phyloP scores from a whole-genome alignment of 2,329 filamentous ascomycete species.

The Fulvia fulva region DNA sequence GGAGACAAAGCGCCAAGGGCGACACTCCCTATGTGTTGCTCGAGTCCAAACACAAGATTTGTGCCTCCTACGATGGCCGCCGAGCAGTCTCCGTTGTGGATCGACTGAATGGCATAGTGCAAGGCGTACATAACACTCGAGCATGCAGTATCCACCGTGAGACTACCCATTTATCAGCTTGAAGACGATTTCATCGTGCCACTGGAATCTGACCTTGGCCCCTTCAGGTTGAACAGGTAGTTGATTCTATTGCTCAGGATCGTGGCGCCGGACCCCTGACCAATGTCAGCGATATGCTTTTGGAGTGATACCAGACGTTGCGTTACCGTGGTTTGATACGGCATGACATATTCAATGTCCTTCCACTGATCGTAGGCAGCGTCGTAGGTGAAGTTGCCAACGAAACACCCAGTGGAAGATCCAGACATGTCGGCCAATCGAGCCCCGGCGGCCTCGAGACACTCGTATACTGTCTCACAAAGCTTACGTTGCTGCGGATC shows the following conservation, averaged over 20 bases:
- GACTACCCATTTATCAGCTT: too few species aligned
- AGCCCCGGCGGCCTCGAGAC: slow-evolving; percentile 23
- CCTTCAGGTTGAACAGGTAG: slow-evolving; percentile 37
- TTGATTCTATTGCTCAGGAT: slow-evolving; percentile 29
- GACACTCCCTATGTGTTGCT: slow-evolving; percentile 22
- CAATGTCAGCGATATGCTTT: too few species aligned
- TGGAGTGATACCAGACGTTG: too few species aligned
- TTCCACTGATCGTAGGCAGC: too few species aligned
- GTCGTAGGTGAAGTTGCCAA: not conserved
- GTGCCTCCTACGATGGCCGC: slow-evolving; percentile 14
- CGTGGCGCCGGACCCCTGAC: slow-evolving; percentile 13
- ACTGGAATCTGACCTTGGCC: too few species aligned
- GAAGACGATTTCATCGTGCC: too few species aligned
- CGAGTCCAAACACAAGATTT: slow-evolving; percentile 24
- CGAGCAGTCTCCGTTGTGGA: slow-evolving; percentile 24
- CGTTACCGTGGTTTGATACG: too few species aligned
- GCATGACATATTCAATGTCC: too few species aligned
- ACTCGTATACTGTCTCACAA: slow-evolving; percentile 43
- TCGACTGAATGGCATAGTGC: slow-evolving; percentile 28
- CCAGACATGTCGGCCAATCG: too few species aligned
- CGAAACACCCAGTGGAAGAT: not conserved
- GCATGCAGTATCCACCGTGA: slow-evolving; percentile 5
- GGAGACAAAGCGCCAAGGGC: slow-evolving; percentile 31
- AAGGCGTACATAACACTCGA: slow-evolving; percentile 26
- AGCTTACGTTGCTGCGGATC: slow-evolving; percentile 41